These are phyloP conservation scores for Fragaria nilgerrensis DNA, from an alignment of 306 rosid species.

Conservation along the genomic window DNA sequence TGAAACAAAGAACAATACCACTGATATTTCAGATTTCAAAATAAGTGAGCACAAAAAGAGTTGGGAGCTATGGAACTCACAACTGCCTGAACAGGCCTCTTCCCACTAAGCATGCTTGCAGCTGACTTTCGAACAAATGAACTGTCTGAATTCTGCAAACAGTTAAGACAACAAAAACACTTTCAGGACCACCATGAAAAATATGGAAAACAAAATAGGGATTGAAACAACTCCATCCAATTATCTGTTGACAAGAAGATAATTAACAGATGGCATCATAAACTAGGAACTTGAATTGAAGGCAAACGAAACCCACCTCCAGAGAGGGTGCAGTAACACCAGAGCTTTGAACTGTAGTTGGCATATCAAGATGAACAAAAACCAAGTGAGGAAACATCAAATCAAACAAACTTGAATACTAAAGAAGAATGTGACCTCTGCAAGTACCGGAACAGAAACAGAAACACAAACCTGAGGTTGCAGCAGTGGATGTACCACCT, in stretches of 20 bases:
- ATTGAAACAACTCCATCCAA: neutral
- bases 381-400: slow-evolving; percentile 14
- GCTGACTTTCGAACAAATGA: slow-evolving; percentile 78
- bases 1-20: slow-evolving; percentile 10
- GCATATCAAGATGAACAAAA: slow-evolving; percentile 28
- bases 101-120: slow-evolving; percentile 99
- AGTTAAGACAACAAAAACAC: neutral
- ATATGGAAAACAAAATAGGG: neutral
- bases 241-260: neutral
- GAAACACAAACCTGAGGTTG: slow-evolving; percentile 60
- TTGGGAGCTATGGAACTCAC: slow-evolving; percentile 47
- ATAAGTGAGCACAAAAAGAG: neutral
- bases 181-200: neutral
- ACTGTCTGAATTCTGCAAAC: slow-evolving; percentile 60
- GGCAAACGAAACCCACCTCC: slow-evolving; percentile 47
- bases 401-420: neutral
- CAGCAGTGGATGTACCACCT: slow-evolving; percentile 53
- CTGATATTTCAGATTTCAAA: neutral
- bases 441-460: slow-evolving; percentile 6
- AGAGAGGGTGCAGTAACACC: slow-evolving; percentile 54
- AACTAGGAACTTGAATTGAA: neutral
- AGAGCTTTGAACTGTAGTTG: slow-evolving; percentile 62
- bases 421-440: slow-evolving; percentile 1
- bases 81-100: slow-evolving; percentile 79
- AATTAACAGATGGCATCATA: neutral